Conservation (phyloP, 805 yeast species). For the Saccharomycopsis schoenii region DNA sequence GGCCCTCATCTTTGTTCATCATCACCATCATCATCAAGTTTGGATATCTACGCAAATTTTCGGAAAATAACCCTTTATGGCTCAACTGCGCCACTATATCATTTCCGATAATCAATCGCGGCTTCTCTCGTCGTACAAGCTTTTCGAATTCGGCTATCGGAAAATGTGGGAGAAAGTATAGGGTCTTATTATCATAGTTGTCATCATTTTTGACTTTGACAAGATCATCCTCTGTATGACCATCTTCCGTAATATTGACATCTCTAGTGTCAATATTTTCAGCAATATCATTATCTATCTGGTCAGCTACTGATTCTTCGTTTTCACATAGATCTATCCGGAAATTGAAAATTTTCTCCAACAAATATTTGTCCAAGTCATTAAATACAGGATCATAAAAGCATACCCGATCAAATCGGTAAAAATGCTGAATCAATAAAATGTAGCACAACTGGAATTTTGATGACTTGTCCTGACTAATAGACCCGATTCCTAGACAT, state of each 20-base stretch:
- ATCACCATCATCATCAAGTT: not conserved
- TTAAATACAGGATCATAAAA: constrained; percentile 33
- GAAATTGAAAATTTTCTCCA: constrained; percentile 12
- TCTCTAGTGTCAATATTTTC: too few species aligned
- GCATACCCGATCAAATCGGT: constrained; percentile 20
- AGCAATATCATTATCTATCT: not conserved
- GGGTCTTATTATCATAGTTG: not conserved
- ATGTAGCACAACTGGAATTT: constrained; percentile 6
- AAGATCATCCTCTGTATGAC: too few species aligned
- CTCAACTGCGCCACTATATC: constrained; percentile 3
- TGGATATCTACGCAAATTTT: not conserved
- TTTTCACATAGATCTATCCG: not conserved
- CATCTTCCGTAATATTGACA: too few species aligned
- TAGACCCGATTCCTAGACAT: constrained; percentile 7
- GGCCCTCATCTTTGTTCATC: not conserved
- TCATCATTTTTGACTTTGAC: constrained; percentile 18
- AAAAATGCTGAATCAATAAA: not conserved
- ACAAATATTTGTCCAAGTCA: constrained; percentile 23
- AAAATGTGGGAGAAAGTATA: constrained; percentile 12
- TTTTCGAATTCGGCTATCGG: constrained; percentile 8
- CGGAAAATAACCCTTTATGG: not conserved
- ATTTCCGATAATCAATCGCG: constrained; percentile 5
- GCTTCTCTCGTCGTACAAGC: not conserved
- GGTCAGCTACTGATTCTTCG: not conserved
- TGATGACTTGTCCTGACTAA: constrained; percentile 3